Conservation (phyloP, 2,329 filamentous ascomycete species). For the Colletotrichum theobromicola region DNA sequence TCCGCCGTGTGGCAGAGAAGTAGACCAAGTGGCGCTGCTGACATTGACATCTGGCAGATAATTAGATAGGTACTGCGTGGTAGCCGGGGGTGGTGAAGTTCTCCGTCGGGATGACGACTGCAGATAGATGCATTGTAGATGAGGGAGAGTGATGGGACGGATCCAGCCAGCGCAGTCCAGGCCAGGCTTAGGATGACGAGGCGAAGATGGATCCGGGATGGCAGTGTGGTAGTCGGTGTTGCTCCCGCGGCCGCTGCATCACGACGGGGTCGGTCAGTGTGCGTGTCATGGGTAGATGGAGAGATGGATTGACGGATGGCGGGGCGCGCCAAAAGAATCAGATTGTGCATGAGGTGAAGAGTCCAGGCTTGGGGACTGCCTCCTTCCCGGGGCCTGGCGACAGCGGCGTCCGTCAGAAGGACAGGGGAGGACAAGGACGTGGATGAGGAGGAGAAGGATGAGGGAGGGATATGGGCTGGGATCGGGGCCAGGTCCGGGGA, state of each 20-base stretch:
- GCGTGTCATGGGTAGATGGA: slow-evolving; percentile 1
- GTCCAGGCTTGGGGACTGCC: not conserved
- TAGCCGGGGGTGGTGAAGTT: not conserved
- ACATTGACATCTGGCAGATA: not conserved
- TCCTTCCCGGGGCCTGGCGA: not conserved
- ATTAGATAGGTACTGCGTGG: no score
- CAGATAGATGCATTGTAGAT: not conserved
- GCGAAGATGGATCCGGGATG: not conserved
- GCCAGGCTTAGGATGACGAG: not conserved
- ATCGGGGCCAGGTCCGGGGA: slow-evolving; percentile 16
- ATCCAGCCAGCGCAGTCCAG: not conserved
- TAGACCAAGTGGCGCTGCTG: not conserved
- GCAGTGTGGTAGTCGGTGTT: not conserved
- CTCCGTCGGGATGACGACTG: not conserved
- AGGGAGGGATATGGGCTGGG: not conserved
- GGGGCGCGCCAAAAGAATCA: not conserved
- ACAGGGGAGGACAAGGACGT: not conserved
- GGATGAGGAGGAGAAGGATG: not conserved
- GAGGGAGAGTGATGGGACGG: not conserved
- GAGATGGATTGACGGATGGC: not conserved
- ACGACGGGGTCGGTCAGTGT: not conserved
- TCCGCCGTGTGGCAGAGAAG: not conserved
- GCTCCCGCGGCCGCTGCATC: not conserved
- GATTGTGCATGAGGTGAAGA: not conserved
- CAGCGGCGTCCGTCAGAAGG: not conserved